These are phyloP conservation scores for Metschnikowia borealis DNA, from an alignment of 805 yeast species.

Conservation along the genomic window DNA sequence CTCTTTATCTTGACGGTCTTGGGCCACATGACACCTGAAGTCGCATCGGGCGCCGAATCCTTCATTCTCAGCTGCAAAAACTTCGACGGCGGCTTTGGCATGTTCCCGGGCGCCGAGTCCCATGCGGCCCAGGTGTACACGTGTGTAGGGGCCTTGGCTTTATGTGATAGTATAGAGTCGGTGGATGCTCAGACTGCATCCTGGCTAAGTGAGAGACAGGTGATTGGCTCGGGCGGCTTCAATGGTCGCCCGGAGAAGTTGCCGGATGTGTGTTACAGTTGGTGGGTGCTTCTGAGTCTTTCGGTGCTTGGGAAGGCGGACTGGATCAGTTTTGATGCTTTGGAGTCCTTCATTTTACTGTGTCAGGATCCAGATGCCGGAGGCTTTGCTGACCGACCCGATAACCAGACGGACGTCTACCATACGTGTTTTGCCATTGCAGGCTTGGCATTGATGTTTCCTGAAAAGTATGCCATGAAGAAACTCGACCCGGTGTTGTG, in stretches of 20 bases:
- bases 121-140: conserved; percentile 92
- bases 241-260: conserved; percentile 95
- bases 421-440: conserved; percentile 91
- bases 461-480: conserved; percentile 45
- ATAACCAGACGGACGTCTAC: conserved; percentile 86
- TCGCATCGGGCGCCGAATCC: conserved; percentile 57
- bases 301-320: conserved; percentile 60
- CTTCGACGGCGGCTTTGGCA: conserved; percentile 95
- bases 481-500: conserved; percentile 84
- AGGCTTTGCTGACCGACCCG: conserved; percentile 90
- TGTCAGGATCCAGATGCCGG: conserved; percentile 80
- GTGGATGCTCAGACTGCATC: conserved; percentile 61
- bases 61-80: conserved; percentile 72
- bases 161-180: conserved; percentile 12
- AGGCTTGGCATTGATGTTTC: conserved; percentile 76
- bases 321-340: conserved; percentile 70
- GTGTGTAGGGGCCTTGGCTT: conserved; percentile 73
- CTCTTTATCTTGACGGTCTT: conserved; percentile 68
- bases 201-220: conserved; percentile 93
- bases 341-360: conserved; percentile 62
- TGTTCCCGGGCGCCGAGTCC: conserved; percentile 90
- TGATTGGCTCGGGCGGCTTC: conserved; percentile 74
- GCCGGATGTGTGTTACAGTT: conserved; percentile 96
- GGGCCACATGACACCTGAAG: conserved; percentile 53
- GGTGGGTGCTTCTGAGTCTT: conserved; percentile 91